phyloP scores from a whole-genome alignment of 257 asterid genomes.

The Solanum lignicaule region DNA sequence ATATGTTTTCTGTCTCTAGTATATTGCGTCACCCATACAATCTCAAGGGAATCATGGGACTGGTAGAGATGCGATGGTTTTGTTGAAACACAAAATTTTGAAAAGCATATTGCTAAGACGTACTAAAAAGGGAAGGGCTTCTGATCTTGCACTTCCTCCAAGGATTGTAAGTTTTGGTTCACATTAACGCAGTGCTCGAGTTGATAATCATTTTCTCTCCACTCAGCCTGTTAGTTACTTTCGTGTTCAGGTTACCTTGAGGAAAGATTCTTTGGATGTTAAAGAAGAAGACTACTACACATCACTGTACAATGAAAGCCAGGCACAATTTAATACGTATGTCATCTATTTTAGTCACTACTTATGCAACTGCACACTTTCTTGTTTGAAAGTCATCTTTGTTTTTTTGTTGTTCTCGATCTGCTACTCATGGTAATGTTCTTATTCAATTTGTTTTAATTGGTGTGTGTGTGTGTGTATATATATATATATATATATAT shows the following conservation, averaged over 20 bases:
- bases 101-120: constrained; percentile 74
- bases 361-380: neutral
- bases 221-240: neutral
- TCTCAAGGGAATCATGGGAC: constrained; percentile 32
- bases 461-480: neutral
- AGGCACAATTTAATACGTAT: constrained; percentile 82
- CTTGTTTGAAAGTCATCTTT: neutral
- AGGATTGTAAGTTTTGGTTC: constrained; percentile 48
- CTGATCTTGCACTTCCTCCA: constrained; percentile 95
- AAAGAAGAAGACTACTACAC: constrained; percentile 87
- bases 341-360: constrained; percentile 11
- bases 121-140: constrained; percentile 95
- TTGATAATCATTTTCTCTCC: neutral
- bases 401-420: neutral
- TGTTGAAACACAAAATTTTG: constrained; percentile 67
- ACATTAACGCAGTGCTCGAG: neutral
- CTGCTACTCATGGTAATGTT: neutral
- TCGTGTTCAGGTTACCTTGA: constrained; percentile 50
- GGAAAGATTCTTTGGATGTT: constrained; percentile 71
- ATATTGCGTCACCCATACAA: constrained; percentile 72
- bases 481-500: too few relatives aligned
- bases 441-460: neutral
- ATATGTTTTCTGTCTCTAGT: constrained; percentile 28
- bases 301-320: constrained; percentile 76
- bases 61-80: constrained; percentile 70